Base-by-base conservation (phyloP, 371 early-diverging fungal genomes). In the Mycotypha africana region DNA sequence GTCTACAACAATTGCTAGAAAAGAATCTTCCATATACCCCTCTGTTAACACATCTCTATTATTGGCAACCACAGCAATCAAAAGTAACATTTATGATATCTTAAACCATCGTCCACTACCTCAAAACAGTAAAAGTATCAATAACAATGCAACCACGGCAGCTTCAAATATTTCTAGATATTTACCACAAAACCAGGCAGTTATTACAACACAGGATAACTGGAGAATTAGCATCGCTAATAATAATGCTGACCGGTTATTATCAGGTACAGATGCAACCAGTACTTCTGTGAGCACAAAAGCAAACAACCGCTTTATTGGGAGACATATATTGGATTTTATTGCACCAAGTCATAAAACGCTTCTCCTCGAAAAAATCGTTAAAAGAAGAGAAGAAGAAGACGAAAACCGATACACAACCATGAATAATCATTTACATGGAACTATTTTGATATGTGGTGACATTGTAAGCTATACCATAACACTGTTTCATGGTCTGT, bases 391-490 rank as follows among this genome's bases (percentile, higher is more conserved):
- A 38, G 60, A 73, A 31, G 68, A 72, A 9, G 37, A 58, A 20
- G 41, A 34, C 19, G 47, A 52, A 31, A n/a, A n/a, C n/a, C n/a
- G n/a, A n/a, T n/a, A n/a, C n/a, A n/a, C n/a, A n/a, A 35, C 44
- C 5, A 42, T 14, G 28, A 51, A 49, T 37, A 67, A 47, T 6
- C 41, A 16, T 31, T 52, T 46, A 37, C 67, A 49, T 17, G 64
- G 64, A 25, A 60, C 52, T 45, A 74, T 81, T 19, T 60, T 85
- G 28, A 74, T 81, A 36, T 78, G 79, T 45, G 83, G 83, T 41
- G 74, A 78, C 60, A 76, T 82, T 57, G 85, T 85, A 69, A 33
- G 79, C 67, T 23, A n/a, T n/a, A n/a, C n/a, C n/a, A n/a, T n/a
- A n/a, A n/a, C n/a, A n/a, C n/a, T n/a, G n/a, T n/a, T n/a, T n/a